Base-by-base conservation (phyloP, 1,284 basidiomycete species). In the Boletellus deceptivus region DNA sequence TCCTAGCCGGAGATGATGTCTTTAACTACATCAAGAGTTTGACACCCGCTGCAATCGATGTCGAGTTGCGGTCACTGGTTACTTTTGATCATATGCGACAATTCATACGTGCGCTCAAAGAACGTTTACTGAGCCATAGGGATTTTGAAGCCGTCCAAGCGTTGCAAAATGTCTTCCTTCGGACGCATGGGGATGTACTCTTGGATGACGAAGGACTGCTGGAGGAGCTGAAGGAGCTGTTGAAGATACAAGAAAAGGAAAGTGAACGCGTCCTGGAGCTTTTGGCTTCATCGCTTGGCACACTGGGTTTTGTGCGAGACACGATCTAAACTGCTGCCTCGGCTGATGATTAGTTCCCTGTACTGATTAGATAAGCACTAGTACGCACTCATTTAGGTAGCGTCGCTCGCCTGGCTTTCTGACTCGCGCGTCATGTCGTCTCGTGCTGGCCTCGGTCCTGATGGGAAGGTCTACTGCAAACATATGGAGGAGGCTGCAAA, bases 71-170 rank as follows among this genome's bases (percentile, higher is more conserved):
- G 11, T 88, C 89, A 2, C 71, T 93, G 44, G 73, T 81, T n/a
- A 79, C 83, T 4, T 71, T 89, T 25, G 76, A 85, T 43, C 78
- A 82, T 49, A 75, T 95, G 18, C 72, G 71, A 1, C 70, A 78
- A 6, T 97, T 98, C 72, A 70, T 97, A 35, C 72, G 77, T 49
- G 89, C 92, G 0, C 76, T 99, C 17, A 79, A 78, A 3, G 78
- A 75, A 48, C 84, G 96, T 3, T 75, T 99, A 22, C 70, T 71
- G 38, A 89, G 88, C 16, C 90, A 88, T 60, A 81, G 83, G 45
- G 96, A 99, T 70, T 99, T 96, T 64, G 96, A 99, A 70, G 94
- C 93, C 9, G 90, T 98, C 2, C 94, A 99, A 70, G 84, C 94
- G 0, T 78, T 96, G 66, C 79, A 95, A 58, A 84, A 80, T 54